Evolutionary conservation across 768 basidiomycete genomes (phyloP), one percentile per base, ranked within the genome.

Genomic region (Terana coerulea): DNA sequence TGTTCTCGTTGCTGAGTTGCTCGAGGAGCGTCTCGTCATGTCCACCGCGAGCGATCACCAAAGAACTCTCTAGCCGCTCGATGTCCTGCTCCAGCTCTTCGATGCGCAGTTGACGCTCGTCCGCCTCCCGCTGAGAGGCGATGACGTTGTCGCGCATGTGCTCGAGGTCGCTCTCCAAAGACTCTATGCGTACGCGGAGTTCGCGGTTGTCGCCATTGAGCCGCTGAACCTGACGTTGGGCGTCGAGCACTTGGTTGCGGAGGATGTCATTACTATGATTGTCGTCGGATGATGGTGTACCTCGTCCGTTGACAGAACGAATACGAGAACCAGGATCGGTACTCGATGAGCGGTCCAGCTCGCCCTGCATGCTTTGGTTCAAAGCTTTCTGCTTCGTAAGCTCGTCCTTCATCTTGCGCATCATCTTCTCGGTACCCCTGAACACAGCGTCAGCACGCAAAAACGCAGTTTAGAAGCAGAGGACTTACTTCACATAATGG

Each of bases 381-480:
- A 84, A 69, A 41, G 75, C 76, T 72, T 97, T 98, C 69, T 95
- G 91, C 71, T 89, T 95, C 58, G 80, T 88, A 51, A 98, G 72
- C 64, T 98, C 97, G 51, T 95, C 95, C 68, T 93, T 91, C 86
- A 98, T 91, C 59, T 88, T 83, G 59, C 93, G 84, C 76, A 98
- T 88, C 84, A 98, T 93, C 72, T 95, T 97, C 69, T 98, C 97
- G 1, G 95, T 98, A 39, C 92, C 92, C 78, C 91, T 93, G 22
- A 3, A 2, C 24, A 15, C 25, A 17, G n/a, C 12, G 64, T 21
- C 54, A 61, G 53, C 56, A 50, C 49, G 48, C 54, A 48, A 40
- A 31, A 36, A 47, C 51, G 46, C 25, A 22, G 59, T 51, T 43
- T 8, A 5, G 33, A 51, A 25, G 44, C 53, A 57, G 71, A 56